A percentile compares a stretch with the other conserved stretches of the same genome.
These are phyloP conservation scores for Leccinum uliginosum DNA, from an alignment of 768 basidiomycete genomes.

Conservation along the genomic window DNA sequence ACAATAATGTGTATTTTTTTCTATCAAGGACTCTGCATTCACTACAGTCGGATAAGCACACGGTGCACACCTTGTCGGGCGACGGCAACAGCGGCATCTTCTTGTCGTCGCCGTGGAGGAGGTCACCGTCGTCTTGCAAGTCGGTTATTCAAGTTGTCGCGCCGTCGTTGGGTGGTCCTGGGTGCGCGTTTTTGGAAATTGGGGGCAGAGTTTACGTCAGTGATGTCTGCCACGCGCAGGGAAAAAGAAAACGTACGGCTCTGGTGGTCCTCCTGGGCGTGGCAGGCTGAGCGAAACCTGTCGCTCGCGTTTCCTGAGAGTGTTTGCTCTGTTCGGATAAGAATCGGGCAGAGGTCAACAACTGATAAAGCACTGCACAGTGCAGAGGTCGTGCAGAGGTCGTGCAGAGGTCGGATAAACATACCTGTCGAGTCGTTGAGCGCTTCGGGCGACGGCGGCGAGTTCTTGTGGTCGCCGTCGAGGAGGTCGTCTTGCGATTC, in stretches of 20 bases:
- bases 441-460: slow-evolving; percentile 34
- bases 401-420: too few relatives aligned
- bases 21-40: too few relatives aligned
- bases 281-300: slow-evolving; percentile 70
- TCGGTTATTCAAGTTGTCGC: too few relatives aligned
- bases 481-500: neutral
- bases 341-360: slow-evolving; percentile 3
- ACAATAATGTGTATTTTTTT: too few relatives aligned
- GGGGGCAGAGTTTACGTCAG: slow-evolving; percentile 24
- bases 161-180: slow-evolving; percentile 9
- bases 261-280: slow-evolving; percentile 39
- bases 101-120: too few relatives aligned
- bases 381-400: too few relatives aligned
- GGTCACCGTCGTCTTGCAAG: too few relatives aligned
- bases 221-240: slow-evolving; percentile 10
- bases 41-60: too few relatives aligned
- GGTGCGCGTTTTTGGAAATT: slow-evolving; percentile 2
- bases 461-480: slow-evolving; percentile 18
- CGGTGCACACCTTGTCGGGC: too few relatives aligned
- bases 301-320: slow-evolving; percentile 71
- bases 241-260: slow-evolving; percentile 34
- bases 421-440: slow-evolving; percentile 38
- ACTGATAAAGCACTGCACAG: slow-evolving; percentile 22
- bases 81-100: too few relatives aligned
- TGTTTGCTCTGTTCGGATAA: slow-evolving; percentile 34